phyloP scores from a whole-genome alignment of 2,329 filamentous ascomycete species.

The Berkeleyomyces rouxiae region DNA sequence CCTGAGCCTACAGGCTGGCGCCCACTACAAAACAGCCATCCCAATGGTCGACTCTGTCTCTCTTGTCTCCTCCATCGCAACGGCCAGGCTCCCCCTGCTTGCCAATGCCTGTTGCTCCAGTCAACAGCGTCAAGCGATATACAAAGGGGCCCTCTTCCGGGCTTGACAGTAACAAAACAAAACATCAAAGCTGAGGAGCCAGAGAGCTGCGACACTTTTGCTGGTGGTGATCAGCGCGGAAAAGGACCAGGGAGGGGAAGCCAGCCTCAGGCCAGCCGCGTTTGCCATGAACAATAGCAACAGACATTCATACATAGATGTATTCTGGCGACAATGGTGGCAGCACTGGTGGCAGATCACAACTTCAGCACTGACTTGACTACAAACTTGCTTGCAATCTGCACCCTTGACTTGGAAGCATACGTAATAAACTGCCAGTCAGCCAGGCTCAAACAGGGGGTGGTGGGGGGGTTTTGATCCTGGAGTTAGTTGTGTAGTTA shows the following conservation, averaged over 20 bases:
- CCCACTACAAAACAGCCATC: background rate
- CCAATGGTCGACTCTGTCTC: background rate
- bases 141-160: background rate
- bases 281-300: too few species aligned
- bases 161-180: background rate
- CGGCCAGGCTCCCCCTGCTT: background rate
- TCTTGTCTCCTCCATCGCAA: background rate
- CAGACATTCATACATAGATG: too few species aligned
- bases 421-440: background rate
- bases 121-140: conserved; percentile 4
- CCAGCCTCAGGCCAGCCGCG: background rate
- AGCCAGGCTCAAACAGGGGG: background rate
- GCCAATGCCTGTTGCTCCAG: conserved; percentile 3
- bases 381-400: too few species aligned
- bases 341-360: background rate
- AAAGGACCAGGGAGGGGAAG: background rate
- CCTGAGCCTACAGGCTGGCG: too few species aligned
- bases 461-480: too few species aligned
- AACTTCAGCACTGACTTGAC: background rate
- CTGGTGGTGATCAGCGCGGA: background rate
- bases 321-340: too few species aligned
- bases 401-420: background rate
- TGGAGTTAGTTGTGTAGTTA: too few species aligned
- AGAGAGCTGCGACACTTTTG: background rate
- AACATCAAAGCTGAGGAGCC: background rate